These are phyloP conservation scores for Acanthamoeba sp. DNA, from an alignment of 208 protist genomes.

Conservation along the genomic window DNA sequence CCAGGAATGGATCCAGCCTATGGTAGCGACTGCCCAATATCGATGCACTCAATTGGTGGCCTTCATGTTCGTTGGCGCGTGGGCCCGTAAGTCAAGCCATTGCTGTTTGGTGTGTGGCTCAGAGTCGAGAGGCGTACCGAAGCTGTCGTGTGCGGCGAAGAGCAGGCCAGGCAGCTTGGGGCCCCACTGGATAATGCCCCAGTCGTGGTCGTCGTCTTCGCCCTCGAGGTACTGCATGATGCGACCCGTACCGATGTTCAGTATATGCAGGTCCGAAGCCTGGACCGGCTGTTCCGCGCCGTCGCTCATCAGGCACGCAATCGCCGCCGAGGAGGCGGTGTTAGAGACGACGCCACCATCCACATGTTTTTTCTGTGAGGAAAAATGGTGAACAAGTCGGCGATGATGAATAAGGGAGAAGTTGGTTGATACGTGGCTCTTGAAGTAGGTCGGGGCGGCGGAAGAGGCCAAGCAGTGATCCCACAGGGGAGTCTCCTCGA, in stretches of 20 bases:
- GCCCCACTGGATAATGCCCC: conserved; percentile 70
- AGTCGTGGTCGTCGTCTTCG: conserved; percentile 62
- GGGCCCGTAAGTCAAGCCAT: neutral
- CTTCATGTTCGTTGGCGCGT: neutral
- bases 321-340: neutral
- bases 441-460: conserved; percentile 50
- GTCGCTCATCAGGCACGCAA: conserved; percentile 12
- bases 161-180: conserved; percentile 62
- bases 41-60: neutral
- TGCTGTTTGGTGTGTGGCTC: too few species aligned
- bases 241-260: neutral
- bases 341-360: conserved; percentile 58
- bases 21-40: conserved; percentile 1
- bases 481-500: conserved; percentile 50
- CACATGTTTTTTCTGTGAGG: conserved; percentile 27
- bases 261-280: neutral
- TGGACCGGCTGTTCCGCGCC: conserved; percentile 6
- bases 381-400: too few species aligned
- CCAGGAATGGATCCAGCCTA: conserved; percentile 35
- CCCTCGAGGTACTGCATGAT: conserved; percentile 41
- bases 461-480: conserved; percentile 56
- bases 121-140: conserved; percentile 7
- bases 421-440: conserved; percentile 48
- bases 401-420: too few species aligned
- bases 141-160: conserved; percentile 57